Conservation (phyloP, 1,284 basidiomycete species). For the Moniliophthora roreri region DNA sequence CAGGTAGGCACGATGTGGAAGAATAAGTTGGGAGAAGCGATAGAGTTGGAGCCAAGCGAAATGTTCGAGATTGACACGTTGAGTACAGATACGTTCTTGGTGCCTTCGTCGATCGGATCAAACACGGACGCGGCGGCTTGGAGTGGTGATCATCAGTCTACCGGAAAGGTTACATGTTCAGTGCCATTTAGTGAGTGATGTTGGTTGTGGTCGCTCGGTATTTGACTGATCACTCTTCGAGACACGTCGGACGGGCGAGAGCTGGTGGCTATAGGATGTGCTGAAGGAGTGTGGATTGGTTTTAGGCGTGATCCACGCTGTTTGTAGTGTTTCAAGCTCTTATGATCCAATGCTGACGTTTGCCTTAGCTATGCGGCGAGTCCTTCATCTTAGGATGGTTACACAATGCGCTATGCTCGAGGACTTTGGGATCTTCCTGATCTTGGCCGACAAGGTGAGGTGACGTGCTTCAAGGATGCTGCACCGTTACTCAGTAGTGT, state of each 20-base stretch:
- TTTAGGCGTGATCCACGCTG: background rate
- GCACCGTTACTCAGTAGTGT: background rate
- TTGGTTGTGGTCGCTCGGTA: background rate
- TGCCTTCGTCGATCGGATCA: constrained; percentile 55
- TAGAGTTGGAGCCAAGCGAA: constrained; percentile 92
- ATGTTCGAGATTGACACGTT: constrained; percentile 89
- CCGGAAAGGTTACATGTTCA: background rate
- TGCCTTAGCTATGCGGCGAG: constrained; percentile 75
- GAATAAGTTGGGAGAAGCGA: constrained; percentile 84
- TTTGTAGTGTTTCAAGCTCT: background rate
- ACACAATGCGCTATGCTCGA: constrained; percentile 94
- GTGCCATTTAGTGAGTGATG: background rate
- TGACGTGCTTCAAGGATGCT: background rate
- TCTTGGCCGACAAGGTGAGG: constrained; percentile 88
- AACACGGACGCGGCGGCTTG: constrained; percentile 45
- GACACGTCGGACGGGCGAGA: background rate
- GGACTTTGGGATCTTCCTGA: constrained; percentile 93
- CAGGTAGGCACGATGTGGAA: constrained; percentile 86
- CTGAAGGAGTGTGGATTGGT: background rate
- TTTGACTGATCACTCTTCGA: background rate
- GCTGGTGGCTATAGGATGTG: background rate
- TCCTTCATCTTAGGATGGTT: constrained; percentile 87
- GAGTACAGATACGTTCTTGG: constrained; percentile 82
- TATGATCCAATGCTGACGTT: background rate
- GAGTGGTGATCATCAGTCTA: constrained; percentile 64